phyloP scores from a whole-genome alignment of 2,329 filamentous ascomycete species.

The Aulographum hederae region DNA sequence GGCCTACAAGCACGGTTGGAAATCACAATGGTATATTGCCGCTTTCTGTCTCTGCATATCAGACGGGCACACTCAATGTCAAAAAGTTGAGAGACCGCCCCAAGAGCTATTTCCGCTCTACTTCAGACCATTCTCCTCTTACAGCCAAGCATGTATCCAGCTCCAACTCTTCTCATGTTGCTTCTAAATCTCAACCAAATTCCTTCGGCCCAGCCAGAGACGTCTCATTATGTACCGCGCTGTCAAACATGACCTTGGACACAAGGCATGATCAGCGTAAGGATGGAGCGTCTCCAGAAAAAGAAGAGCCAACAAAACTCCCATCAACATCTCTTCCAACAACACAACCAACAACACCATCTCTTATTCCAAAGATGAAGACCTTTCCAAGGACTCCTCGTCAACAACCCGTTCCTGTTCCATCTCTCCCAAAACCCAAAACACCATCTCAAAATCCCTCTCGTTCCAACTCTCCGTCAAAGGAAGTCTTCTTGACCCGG shows the following conservation, averaged over 20 bases:
- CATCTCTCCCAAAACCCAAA: neutral
- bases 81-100: neutral
- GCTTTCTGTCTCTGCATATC: neutral
- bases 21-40: neutral
- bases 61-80: neutral
- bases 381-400: neutral
- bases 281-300: neutral
- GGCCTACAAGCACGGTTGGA: neutral
- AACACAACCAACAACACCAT: neutral
- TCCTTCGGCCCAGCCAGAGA: neutral
- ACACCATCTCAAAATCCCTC: conserved; percentile 14
- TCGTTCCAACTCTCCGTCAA: conserved; percentile 15
- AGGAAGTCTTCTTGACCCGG: conserved; percentile 46
- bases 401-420: neutral
- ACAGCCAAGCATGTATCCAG: neutral
- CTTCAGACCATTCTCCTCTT: neutral
- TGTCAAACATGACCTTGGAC: neutral
- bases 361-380: too few relatives aligned
- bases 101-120: neutral
- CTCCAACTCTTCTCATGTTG: neutral
- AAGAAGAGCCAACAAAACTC: neutral
- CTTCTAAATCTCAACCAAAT: neutral
- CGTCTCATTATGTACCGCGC: neutral
- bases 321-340: neutral
- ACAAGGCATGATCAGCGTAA: neutral